Base-by-base conservation (phyloP, 108 stramenopile genomes). In the Skeletonema costatum region DNA sequence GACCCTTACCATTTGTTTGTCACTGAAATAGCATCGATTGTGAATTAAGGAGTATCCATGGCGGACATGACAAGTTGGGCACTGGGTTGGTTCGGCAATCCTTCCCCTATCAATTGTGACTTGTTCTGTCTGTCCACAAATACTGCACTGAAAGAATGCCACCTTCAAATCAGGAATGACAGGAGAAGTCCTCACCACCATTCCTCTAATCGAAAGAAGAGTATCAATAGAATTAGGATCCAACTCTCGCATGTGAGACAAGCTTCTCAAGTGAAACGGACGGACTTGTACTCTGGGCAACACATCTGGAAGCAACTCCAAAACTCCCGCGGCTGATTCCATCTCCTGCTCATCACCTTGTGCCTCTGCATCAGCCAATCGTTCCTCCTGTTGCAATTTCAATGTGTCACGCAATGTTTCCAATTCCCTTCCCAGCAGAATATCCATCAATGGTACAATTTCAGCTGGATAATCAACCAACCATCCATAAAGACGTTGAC, bases 101-200 rank as follows among this genome's bases (percentile, higher is more conserved):
- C 94, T 70, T 16, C 98, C 98, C 7, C 97, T 91, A 76, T 99
- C 99, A 62, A 99, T 92, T 58, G 92, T 86, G 11, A 95, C 93
- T 65, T 92, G 86, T 9, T 86, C 90, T 17, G 77, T 85, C 31
- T 85, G 66, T 7, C 92, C 94, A 71, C 97, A 98, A 41, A 98
- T 88, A 68, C 76, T 85, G 77, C 99, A 99, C 29, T 81, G 71
- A 86, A 99, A 99, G 81, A 95, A 91, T 13, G 98, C 98, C 19
- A 95, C 92, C 75, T 98, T 98, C 41, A 99, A 82, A 81, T 98
- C 99, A 17, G 99, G 99, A 69, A 99, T 96, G 68, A 99, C 87
- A 32, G 98, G 92, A 60, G 94, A 96, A 41, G 82, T 82, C 4
- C 99, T 90, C 13, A 99, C 94, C 19, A 99, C 96, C 98, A 99